A percentile compares a stretch with the other conserved stretches of the same genome.
phyloP scores from a whole-genome alignment of 352 stramenopile species.

The Pythium graminicola region DNA sequence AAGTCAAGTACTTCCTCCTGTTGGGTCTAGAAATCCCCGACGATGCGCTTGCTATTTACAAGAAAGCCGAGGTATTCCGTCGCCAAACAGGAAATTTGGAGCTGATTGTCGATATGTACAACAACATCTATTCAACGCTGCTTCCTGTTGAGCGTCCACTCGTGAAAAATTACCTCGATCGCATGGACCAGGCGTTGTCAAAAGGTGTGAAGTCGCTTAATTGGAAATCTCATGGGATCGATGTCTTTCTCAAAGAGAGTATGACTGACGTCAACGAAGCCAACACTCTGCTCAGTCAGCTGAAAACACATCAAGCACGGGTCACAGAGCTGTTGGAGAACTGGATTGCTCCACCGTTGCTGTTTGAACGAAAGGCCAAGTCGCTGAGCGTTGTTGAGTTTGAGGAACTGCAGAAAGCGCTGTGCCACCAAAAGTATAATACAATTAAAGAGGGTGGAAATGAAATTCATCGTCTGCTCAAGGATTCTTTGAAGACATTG shows the following conservation, averaged over 20 bases:
- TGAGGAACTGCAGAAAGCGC: constrained; percentile 65
- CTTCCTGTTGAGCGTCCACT: constrained; percentile 87
- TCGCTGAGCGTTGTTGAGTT: constrained; percentile 77
- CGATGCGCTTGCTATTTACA: constrained; percentile 89
- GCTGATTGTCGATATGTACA: constrained; percentile 92
- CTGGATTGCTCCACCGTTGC: constrained; percentile 62
- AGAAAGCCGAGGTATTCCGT: constrained; percentile 87
- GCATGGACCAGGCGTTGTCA: constrained; percentile 84
- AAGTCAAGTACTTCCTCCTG: constrained; percentile 93
- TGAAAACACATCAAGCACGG: constrained; percentile 84
- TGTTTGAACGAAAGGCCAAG: constrained; percentile 88
- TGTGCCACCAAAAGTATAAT: constrained; percentile 80
- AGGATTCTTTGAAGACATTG: constrained; percentile 86
- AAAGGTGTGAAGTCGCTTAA: constrained; percentile 89
- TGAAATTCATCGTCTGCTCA: constrained; percentile 83
- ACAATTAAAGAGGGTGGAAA: constrained; percentile 85
- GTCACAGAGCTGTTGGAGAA: constrained; percentile 70
- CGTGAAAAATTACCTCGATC: constrained; percentile 82
- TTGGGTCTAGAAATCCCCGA: constrained; percentile 86
- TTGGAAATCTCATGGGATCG: constrained; percentile 91
- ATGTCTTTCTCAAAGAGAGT: constrained; percentile 87
- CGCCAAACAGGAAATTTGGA: constrained; percentile 89
- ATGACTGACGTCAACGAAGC: constrained; percentile 88
- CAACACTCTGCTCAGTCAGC: constrained; percentile 72
- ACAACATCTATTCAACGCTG: constrained; percentile 82